Conservation (phyloP, 2,329 filamentous ascomycete species). For the Fusarium paranaense region DNA sequence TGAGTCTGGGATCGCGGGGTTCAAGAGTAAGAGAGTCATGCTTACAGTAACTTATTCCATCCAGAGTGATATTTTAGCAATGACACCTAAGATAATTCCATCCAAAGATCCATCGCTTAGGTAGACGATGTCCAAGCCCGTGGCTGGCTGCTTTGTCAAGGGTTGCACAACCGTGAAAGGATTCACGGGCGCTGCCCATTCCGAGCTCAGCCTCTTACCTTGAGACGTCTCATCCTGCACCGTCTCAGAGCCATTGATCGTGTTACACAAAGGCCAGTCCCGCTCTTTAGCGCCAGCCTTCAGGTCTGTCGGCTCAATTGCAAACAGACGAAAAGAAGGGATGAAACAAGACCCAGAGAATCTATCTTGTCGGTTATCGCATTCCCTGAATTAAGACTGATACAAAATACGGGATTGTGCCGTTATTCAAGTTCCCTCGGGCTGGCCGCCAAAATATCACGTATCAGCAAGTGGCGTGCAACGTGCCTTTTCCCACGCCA, state of each 20-base stretch:
- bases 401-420: background rate
- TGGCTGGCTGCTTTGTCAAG: background rate
- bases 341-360: background rate
- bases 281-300: background rate
- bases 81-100: background rate
- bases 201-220: slow-evolving; percentile 23
- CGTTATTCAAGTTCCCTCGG: background rate
- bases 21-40: background rate
- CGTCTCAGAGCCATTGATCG: slow-evolving; percentile 17
- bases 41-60: background rate
- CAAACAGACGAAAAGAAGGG: background rate
- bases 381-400: background rate
- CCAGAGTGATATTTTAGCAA: slow-evolving; percentile 6
- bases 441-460: background rate
- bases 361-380: background rate
- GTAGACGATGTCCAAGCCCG: background rate
- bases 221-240: slow-evolving; percentile 23
- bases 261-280: slow-evolving; percentile 2
- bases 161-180: slow-evolving; percentile 2
- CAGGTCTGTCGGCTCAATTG: background rate
- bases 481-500: background rate
- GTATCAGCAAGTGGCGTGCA: background rate
- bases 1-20: background rate
- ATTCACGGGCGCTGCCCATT: slow-evolving; percentile 3
- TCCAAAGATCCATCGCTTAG: background rate